Percentiles rank a stretch among this genome's conserved stretches.
Conservation (phyloP, 2,329 filamentous ascomycete species). For the Diplodia sapinea region DNA sequence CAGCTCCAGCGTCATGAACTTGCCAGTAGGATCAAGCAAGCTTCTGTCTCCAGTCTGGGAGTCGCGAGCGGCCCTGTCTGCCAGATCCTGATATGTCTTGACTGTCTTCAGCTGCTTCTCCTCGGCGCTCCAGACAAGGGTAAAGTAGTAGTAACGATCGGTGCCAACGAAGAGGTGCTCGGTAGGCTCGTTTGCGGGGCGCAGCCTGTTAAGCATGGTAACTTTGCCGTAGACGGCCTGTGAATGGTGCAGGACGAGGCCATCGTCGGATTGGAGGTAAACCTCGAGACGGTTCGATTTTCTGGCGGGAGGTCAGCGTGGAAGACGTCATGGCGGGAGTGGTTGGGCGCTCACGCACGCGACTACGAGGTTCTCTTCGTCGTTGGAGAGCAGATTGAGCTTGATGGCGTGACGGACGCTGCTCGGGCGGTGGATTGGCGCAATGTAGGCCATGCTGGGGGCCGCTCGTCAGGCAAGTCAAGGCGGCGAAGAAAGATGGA, state of each 20-base stretch:
- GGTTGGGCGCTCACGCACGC: conserved; percentile 66
- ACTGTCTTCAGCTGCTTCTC: conserved; percentile 60
- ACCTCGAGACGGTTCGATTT: conserved; percentile 87
- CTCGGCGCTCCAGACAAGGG: conserved; percentile 76
- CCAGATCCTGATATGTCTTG: conserved; percentile 64
- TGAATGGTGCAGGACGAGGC: conserved; percentile 69
- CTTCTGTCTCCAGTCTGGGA: conserved; percentile 83
- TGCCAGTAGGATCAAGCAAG: conserved; percentile 79
- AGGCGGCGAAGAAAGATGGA: not conserved
- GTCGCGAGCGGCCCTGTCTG: conserved; percentile 69
- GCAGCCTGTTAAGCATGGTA: conserved; percentile 80
- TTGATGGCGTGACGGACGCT: conserved; percentile 89
- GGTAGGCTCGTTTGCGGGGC: conserved; percentile 72
- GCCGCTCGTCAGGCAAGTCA: conserved; percentile 6
- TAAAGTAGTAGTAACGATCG: conserved; percentile 89
- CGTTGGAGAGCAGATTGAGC: conserved; percentile 73
- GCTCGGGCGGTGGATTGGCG: conserved; percentile 89
- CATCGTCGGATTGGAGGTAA: conserved; percentile 71
- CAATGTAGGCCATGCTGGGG: conserved; percentile 83
- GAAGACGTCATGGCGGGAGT: conserved; percentile 9
- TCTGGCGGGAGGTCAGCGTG: conserved; percentile 46
- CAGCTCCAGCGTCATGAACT: conserved; percentile 69
- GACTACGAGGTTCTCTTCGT: conserved; percentile 82
- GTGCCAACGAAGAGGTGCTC: conserved; percentile 94
- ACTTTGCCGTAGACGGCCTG: conserved; percentile 84